These are phyloP conservation scores for Phytopythium mirpurense DNA, from an alignment of 352 stramenopile species.

Conservation along the genomic window DNA sequence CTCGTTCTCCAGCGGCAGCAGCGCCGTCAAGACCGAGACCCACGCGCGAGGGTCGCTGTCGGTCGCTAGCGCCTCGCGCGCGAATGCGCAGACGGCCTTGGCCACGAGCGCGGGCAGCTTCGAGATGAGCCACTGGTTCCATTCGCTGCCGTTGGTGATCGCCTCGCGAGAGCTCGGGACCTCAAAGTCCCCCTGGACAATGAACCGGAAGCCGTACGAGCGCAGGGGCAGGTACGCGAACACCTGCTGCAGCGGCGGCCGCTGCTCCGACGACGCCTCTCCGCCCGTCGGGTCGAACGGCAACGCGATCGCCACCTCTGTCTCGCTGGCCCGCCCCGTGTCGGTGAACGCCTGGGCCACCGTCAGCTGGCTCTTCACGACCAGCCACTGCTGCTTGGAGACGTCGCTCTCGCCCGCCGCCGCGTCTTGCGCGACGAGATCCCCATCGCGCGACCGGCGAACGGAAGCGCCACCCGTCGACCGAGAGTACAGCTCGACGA, in stretches of 20 bases:
- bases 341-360: conserved; percentile 1
- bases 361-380: conserved; percentile 40
- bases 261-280: conserved; percentile 10
- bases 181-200: conserved; percentile 85
- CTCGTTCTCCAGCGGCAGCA: conserved; percentile 66
- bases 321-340: conserved; percentile 12
- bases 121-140: conserved; percentile 86
- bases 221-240: conserved; percentile 81
- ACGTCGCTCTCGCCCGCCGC: conserved; percentile 7
- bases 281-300: conserved; percentile 12
- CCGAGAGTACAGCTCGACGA: conserved; percentile 37
- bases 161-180: conserved; percentile 82
- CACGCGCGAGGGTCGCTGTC: background rate
- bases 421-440: background rate
- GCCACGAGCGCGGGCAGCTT: conserved; percentile 54
- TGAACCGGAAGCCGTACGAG: conserved; percentile 81
- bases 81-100: conserved; percentile 13
- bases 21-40: conserved; percentile 18
- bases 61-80: conserved; percentile 7
- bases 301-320: conserved; percentile 58
- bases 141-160: conserved; percentile 77
- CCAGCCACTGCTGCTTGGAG: conserved; percentile 50
- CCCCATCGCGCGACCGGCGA: conserved; percentile 7
- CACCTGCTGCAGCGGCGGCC: conserved; percentile 63
- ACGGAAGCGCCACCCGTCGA: background rate